Evolutionary conservation across 2,329 filamentous ascomycete species (phyloP).

Genomic region (Paraphoma sp.): DNA sequence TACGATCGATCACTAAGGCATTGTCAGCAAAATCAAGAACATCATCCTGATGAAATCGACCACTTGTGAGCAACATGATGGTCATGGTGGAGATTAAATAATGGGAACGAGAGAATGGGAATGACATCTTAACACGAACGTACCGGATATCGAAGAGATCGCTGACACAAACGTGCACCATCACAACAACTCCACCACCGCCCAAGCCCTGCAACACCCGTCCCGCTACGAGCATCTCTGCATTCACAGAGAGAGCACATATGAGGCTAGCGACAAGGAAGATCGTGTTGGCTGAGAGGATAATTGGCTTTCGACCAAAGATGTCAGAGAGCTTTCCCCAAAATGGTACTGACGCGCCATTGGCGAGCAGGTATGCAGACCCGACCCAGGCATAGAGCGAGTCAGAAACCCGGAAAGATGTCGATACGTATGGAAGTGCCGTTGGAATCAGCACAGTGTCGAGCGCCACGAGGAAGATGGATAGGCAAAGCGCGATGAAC

Average conservation of each 20-base stretch:
- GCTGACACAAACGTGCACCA: conserved; percentile 62
- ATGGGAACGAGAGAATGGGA: too few relatives aligned
- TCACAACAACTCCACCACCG: conserved; percentile 59
- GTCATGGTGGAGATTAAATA: too few relatives aligned
- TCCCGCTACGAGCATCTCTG: conserved; percentile 61
- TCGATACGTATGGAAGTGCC: conserved; percentile 69
- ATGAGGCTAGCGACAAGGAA: conserved; percentile 60
- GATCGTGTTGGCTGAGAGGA: conserved; percentile 45
- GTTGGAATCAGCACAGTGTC: conserved; percentile 68
- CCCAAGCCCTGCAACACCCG: conserved; percentile 62
- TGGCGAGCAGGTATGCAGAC: conserved; percentile 47
- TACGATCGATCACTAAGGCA: conserved; percentile 51
- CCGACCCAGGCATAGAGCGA: conserved; percentile 82
- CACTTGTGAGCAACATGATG: too few relatives aligned
- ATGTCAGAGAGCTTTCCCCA: conserved; percentile 51
- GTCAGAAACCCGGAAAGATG: conserved; percentile 66
- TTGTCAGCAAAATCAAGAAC: conserved; percentile 8
- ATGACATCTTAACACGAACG: neutral
- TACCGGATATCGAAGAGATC: conserved; percentile 58
- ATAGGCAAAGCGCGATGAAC: conserved; percentile 40
- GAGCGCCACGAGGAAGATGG: conserved; percentile 52
- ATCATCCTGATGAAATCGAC: too few relatives aligned
- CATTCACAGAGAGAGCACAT: conserved; percentile 56
- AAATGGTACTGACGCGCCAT: conserved; percentile 48
- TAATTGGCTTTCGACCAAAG: conserved; percentile 46